phyloP scores from a whole-genome alignment of 768 basidiomycete genomes.

The Hygrocybe punicea region DNA sequence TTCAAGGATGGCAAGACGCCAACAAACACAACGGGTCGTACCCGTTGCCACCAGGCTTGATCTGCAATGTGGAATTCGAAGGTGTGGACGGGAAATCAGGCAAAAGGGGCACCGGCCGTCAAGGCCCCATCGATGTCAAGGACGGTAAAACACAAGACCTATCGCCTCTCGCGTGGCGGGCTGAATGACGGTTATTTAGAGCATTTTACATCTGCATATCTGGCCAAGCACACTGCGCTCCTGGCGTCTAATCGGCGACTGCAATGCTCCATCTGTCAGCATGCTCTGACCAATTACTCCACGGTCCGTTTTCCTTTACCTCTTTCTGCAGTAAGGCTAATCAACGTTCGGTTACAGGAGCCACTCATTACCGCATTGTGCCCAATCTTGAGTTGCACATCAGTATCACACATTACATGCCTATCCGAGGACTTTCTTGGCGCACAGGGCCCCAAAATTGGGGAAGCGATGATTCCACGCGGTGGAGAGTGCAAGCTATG shows the following conservation, averaged over 20 bases:
- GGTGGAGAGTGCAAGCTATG: conserved; percentile 60
- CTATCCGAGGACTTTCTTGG: conserved; percentile 48
- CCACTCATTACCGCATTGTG: conserved; percentile 53
- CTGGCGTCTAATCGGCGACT: conserved; percentile 33
- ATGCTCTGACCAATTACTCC: conserved; percentile 38
- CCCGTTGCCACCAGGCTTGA: conserved; percentile 53
- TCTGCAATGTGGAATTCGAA: conserved; percentile 53
- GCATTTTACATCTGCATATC: conserved; percentile 46
- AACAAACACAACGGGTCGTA: conserved; percentile 13
- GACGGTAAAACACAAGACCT: conserved; percentile 44
- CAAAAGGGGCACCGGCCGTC: conserved; percentile 49
- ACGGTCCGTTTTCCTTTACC: conserved; percentile 29
- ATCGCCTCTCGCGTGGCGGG: conserved; percentile 3
- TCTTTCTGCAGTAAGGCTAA: not conserved
- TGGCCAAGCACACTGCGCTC: conserved; percentile 47
- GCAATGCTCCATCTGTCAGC: conserved; percentile 49
- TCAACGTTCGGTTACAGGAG: conserved; percentile 36
- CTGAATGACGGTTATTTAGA: conserved; percentile 27
- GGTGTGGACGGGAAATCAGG: conserved; percentile 68
- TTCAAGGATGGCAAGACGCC: conserved; percentile 49
- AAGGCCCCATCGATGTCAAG: conserved; percentile 52
- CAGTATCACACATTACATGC: conserved; percentile 58
- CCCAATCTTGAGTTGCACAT: conserved; percentile 45
- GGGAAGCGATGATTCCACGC: conserved; percentile 48
- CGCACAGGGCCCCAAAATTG: conserved; percentile 7